Conservation (phyloP, 768 basidiomycete genomes). For the Podaxis sp. region DNA sequence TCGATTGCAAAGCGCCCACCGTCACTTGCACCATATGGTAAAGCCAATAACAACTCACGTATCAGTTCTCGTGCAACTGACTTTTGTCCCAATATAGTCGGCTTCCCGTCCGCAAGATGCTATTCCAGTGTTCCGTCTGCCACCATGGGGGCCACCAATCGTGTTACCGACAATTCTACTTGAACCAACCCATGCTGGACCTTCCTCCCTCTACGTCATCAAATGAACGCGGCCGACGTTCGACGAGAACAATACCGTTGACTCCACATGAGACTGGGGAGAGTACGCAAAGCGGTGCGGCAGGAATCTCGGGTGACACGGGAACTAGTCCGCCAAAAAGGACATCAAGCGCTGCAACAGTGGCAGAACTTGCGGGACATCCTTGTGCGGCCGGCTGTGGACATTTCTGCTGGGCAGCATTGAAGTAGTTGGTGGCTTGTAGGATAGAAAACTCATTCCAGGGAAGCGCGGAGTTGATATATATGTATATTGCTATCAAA, state of each 20-base stretch:
- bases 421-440: background rate
- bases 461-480: background rate
- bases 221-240: constrained; percentile 13
- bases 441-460: background rate
- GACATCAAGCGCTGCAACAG: background rate
- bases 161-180: constrained; percentile 73
- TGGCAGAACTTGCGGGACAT: constrained; percentile 47
- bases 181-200: constrained; percentile 54
- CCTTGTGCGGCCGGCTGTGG: constrained; percentile 82
- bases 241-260: background rate
- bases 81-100: constrained; percentile 44
- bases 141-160: constrained; percentile 80
- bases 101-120: constrained; percentile 67
- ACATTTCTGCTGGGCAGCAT: constrained; percentile 72
- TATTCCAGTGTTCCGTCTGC: constrained; percentile 77
- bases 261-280: background rate
- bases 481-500: background rate
- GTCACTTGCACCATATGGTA: constrained; percentile 75
- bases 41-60: constrained; percentile 22
- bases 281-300: background rate
- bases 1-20: constrained; percentile 46
- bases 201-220: constrained; percentile 30
- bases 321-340: constrained; percentile 18
- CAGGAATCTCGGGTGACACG: background rate
- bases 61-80: constrained; percentile 8